These are phyloP conservation scores for sorghum (Sorghum bicolor) DNA, from an alignment of 176 grass and related monocot genomes.

Conservation along the genomic window Sorghum_bicolor_NCBIv3 NC_012870.2:1526501-1527000, in stretches of 20 bases:
- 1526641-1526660: constrained; percentile 51
- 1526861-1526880: not conserved
- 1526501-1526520: not conserved
- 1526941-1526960: not conserved
- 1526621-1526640: constrained; percentile 35
- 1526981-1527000: not conserved
- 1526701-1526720: constrained; percentile 62
- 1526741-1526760: constrained; percentile 75
- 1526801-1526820: constrained; percentile 13
- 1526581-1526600: constrained; percentile 4
- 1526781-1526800: constrained; percentile 57
- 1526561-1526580: not conserved
- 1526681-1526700: constrained; percentile 49
- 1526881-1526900: not conserved
- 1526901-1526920: not conserved
- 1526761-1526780: constrained; percentile 51
- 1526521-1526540: constrained; percentile 1
- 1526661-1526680: constrained; percentile 61
- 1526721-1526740: constrained; percentile 78
- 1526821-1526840: constrained; percentile 5
- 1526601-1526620: not conserved
- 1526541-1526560: constrained; percentile 4
- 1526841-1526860: not conserved
- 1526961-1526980: not conserved
- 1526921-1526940: constrained; percentile 3